Conservation (phyloP, 2,329 filamentous ascomycete genomes). For the Rutstroemia sp. region DNA sequence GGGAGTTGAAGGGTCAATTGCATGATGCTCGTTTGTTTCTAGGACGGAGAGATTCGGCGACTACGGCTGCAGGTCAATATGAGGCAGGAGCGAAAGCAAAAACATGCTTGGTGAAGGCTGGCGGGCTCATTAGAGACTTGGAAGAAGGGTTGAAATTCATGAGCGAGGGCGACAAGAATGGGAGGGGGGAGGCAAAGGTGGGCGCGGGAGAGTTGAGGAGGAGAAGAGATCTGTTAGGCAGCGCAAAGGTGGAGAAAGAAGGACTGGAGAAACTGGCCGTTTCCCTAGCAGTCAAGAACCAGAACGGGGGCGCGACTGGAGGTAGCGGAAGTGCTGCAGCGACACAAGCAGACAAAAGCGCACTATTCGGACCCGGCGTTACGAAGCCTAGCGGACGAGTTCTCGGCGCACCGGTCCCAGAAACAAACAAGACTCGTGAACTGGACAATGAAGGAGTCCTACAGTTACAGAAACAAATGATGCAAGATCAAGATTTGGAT, state of each 20-base stretch:
- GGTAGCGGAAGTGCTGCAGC: slow-evolving; percentile 13
- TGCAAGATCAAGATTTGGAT: slow-evolving; percentile 67
- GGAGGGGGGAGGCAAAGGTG: slow-evolving; percentile 33
- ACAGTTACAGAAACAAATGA: slow-evolving; percentile 66
- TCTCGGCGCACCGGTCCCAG: slow-evolving; percentile 62
- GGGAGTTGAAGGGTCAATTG: slow-evolving; percentile 64
- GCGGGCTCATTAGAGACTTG: slow-evolving; percentile 54
- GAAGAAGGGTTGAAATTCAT: slow-evolving; percentile 57
- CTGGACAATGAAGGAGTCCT: slow-evolving; percentile 69
- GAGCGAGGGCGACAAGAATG: slow-evolving; percentile 37
- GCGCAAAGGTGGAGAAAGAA: slow-evolving; percentile 66
- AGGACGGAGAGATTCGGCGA: slow-evolving; percentile 59
- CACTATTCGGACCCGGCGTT: slow-evolving; percentile 37
- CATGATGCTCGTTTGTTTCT: slow-evolving; percentile 59
- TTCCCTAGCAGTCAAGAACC: slow-evolving; percentile 42
- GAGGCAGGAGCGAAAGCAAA: slow-evolving; percentile 71
- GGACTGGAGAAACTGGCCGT: slow-evolving; percentile 67
- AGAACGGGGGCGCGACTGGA: slow-evolving; percentile 20
- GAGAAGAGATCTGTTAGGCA: slow-evolving; percentile 60
- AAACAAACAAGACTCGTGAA: slow-evolving; percentile 71
- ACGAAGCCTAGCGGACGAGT: slow-evolving; percentile 50
- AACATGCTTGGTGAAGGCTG: slow-evolving; percentile 61
- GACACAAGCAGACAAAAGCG: slow-evolving; percentile 35
- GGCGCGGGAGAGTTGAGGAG: slow-evolving; percentile 70
- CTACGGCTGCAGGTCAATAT: slow-evolving; percentile 42